Conservation (phyloP, 495 filamentous ascomycete genomes). For the Mycothermus thermophilus region DNA sequence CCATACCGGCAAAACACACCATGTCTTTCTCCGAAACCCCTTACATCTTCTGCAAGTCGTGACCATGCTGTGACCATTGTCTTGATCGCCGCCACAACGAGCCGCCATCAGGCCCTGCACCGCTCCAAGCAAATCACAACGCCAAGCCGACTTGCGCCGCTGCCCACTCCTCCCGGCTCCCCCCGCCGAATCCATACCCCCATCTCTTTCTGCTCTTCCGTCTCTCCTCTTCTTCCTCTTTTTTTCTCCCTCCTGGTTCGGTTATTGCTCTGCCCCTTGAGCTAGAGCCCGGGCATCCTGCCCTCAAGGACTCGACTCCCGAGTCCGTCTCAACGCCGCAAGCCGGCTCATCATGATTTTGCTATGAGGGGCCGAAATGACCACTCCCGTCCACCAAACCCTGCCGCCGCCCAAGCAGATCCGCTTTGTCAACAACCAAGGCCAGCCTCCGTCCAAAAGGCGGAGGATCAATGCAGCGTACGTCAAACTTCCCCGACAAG, state of each 20-base stretch:
- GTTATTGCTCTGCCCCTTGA: neutral
- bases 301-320: conserved; percentile 4
- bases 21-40: no score
- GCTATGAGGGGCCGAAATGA: conserved; percentile 24
- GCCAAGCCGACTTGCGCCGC: no score
- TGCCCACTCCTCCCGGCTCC: conserved; percentile 6
- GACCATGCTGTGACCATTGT: no score
- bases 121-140: no score
- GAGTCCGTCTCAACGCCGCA: conserved; percentile 4
- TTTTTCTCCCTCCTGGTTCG: neutral
- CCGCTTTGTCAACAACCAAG: conserved; percentile 70
- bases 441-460: conserved; percentile 66
- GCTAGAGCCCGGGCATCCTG: conserved; percentile 3
- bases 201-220: neutral
- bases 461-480: conserved; percentile 73
- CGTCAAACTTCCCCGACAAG: no score
- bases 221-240: neutral
- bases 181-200: neutral
- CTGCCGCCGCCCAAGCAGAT: conserved; percentile 43
- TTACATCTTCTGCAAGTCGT: no score
- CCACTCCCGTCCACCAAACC: conserved; percentile 26
- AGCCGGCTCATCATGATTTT: conserved; percentile 17
- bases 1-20: no score
- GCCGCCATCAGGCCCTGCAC: no score
- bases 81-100: no score